A percentile compares a stretch with the other conserved stretches of the same genome.
phyloP scores from a whole-genome alignment of 2,329 filamentous ascomycete genomes.

The Pochonia chlamydosporia region DNA sequence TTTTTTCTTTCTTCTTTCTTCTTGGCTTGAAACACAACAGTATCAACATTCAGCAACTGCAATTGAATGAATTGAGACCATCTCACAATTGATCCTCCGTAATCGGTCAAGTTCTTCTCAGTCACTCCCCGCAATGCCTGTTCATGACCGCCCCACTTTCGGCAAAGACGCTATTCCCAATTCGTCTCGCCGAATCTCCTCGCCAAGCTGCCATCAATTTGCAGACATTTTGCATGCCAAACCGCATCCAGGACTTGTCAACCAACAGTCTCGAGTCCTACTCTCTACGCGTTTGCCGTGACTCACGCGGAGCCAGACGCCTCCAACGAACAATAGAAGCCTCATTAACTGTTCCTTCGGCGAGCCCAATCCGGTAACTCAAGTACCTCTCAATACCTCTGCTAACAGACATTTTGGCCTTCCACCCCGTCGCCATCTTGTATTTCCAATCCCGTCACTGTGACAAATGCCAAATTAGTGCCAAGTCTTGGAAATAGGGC shows the following conservation, averaged over 20 bases:
- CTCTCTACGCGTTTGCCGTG: not conserved
- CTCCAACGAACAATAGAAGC: not conserved
- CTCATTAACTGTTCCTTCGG: not conserved
- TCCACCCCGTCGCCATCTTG: not conserved
- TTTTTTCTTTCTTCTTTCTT: no score
- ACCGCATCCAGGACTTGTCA: not conserved
- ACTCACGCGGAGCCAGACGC: not conserved
- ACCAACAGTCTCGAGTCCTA: not conserved
- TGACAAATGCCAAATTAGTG: not conserved
- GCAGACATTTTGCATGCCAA: not conserved
- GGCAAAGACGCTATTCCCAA: slow-evolving; percentile 4
- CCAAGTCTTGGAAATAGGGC: not conserved
- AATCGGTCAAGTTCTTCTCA: no score
- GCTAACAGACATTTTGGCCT: not conserved
- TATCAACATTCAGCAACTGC: no score
- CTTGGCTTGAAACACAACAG: no score
- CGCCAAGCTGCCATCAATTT: not conserved
- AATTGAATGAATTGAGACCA: no score
- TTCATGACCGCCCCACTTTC: not conserved
- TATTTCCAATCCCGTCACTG: not conserved
- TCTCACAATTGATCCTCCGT: no score
- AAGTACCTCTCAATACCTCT: not conserved
- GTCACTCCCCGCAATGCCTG: no score
- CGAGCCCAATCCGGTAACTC: not conserved
- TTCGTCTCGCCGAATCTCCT: slow-evolving; percentile 10